These are phyloP conservation scores for Cairneyella variabilis DNA, from an alignment of 495 filamentous ascomycete genomes.

Conservation along the genomic window DNA sequence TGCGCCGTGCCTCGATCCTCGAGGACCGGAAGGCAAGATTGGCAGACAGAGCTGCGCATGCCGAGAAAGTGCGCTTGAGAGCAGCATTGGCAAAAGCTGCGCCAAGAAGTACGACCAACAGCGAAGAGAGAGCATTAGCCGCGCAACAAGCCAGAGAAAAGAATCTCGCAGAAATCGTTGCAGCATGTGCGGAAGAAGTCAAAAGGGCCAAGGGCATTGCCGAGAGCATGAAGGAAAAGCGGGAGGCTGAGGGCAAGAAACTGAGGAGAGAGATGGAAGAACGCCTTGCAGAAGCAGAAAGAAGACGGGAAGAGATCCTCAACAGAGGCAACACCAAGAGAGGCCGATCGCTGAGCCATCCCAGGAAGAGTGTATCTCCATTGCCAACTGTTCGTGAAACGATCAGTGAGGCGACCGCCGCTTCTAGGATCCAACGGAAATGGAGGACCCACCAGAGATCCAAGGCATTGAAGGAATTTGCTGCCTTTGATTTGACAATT, in stretches of 20 bases:
- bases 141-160: conserved; percentile 88
- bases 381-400: conserved; percentile 53
- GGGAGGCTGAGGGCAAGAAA: conserved; percentile 78
- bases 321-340: conserved; percentile 49
- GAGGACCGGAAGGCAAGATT: conserved; percentile 90
- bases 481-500: conserved; percentile 65
- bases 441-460: conserved; percentile 65
- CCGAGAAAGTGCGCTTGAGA: conserved; percentile 90
- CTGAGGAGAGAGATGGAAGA: conserved; percentile 78
- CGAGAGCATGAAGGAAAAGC: conserved; percentile 85
- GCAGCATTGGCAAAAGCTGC: conserved; percentile 82
- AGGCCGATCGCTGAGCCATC: conserved; percentile 41
- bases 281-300: conserved; percentile 83
- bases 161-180: conserved; percentile 88
- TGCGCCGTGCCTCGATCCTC: conserved; percentile 86
- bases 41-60: conserved; percentile 90
- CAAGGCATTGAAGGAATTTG: conserved; percentile 62
- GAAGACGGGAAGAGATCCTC: conserved; percentile 56
- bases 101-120: conserved; percentile 51
- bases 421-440: conserved; percentile 66
- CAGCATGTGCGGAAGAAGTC: conserved; percentile 92
- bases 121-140: conserved; percentile 82
- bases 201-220: conserved; percentile 89
- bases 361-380: conserved; percentile 40
- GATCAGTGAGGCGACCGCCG: conserved; percentile 64